Evolutionary conservation across 371 early-diverging fungal species (phyloP).

Genomic region (Circinella umbellata): DNA sequence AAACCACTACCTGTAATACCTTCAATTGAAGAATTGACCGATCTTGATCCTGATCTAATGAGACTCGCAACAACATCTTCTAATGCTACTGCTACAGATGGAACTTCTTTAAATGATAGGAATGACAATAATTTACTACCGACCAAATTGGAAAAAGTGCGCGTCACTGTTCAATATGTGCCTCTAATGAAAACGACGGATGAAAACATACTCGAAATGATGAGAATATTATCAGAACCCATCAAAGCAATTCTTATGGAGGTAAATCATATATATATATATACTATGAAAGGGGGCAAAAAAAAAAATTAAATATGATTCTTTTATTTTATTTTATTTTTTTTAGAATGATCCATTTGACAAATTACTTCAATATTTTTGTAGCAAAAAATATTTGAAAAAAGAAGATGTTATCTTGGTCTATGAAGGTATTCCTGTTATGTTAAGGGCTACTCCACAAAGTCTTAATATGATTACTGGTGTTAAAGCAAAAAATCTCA

Average conservation of each 20-base stretch:
- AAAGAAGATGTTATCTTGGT: constrained; percentile 35
- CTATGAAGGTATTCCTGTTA: constrained; percentile 37
- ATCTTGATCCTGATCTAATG: constrained; percentile 47
- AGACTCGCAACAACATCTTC: constrained; percentile 1
- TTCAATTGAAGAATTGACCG: constrained; percentile 23
- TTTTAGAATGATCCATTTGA: constrained; percentile 41
- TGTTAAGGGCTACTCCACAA: constrained; percentile 41
- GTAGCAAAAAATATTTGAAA: constrained; percentile 29
- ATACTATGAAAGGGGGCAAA: too few relatives aligned
- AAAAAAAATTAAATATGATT: too few relatives aligned
- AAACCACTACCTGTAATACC: constrained; percentile 3
- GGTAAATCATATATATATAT: constrained; percentile 24
- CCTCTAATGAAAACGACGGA: constrained; percentile 4
- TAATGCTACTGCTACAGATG: neutral
- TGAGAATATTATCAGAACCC: constrained; percentile 29
- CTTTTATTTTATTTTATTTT: neutral
- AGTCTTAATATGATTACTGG: constrained; percentile 35
- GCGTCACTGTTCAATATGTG: constrained; percentile 35
- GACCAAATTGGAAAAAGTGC: constrained; percentile 28
- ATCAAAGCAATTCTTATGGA: constrained; percentile 41
- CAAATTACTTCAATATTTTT: constrained; percentile 29
- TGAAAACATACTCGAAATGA: neutral
- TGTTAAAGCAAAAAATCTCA: neutral
- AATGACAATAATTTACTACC: too few relatives aligned
- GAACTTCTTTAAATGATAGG: neutral